Base-by-base conservation (phyloP, 306 rosid genomes). In the Cicer arietinum region DNA sequence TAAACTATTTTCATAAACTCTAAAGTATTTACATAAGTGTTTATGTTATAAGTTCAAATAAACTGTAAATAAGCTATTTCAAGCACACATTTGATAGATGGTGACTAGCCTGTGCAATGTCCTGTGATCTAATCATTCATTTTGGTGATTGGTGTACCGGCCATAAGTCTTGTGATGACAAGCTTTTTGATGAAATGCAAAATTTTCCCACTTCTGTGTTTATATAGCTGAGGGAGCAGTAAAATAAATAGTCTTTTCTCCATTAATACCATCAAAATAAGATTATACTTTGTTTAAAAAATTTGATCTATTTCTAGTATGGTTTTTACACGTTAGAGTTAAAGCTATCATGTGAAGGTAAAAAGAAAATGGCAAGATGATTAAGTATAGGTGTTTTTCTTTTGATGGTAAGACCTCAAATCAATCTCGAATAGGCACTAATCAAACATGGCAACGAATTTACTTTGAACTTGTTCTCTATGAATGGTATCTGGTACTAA, bases 401-500 rank as follows among this genome's bases (percentile, higher is more conserved):
- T 48, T 45, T 46, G 59, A 65, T 57, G 76, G 30, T 4, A 40
- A 57, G 51, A 18, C 35, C 80, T 35, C 16, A 43, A 68, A 17
- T 6, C 30, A 68, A 75, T 69, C 30, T 61, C 17, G 10, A 56
- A 69, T 7, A 22, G 14, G 64, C 42, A 14, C 46, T 20, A 42
- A 25, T 60, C 9, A 50, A 57, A n/a, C 45, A 8, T 16, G 52
- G 41, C 66, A 57, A 58, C 58, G 61, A 16, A 54, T 76, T 30
- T 48, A 17, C 82, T 43, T 74, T 84, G 81, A 81, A 63, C 74
- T 62, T 89, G 80, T 77, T 76, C 30, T 79, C 87, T 3, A 71
- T 85, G 41, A 89, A 81, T 41, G 89, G 82, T 54, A 86, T 60
- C 44, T 82, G 67, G 77, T 84, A 82, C 54, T 83, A 85, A 39